Evolutionary conservation across 2,329 filamentous ascomycete species (phyloP), one percentile per base, ranked within the genome.

Genomic region (Mycogone perniciosa): DNA sequence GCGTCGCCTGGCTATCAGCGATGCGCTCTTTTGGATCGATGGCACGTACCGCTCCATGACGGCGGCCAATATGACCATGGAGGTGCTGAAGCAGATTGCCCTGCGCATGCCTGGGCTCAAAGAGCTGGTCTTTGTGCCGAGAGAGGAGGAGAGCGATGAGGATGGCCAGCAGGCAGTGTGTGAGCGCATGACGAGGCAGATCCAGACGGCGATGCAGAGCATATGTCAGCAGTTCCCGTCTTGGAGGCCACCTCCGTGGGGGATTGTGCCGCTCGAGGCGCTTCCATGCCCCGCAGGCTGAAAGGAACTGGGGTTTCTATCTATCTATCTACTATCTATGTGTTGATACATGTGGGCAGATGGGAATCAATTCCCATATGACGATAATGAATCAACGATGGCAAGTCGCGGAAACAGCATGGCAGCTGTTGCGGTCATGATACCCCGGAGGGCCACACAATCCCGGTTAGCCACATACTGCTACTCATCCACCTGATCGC

Each of bases 121-220:
- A 49, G 69, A 71, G 54, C 63, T 77, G 40, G 62, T 73, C 38
- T 71, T 77, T 49, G 69, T 77, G 38, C 71, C 71, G 26, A 62
- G 65, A 20, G 66, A 69, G 31, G 64, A 68, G 38, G 67, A 70
- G 26, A 57, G 54, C 10, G 60, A 67, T 31, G 57, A 66, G 9
- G 60, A 67, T 38, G 61, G 65, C 6, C 20, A 20, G 20, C 20
- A 20, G 20, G 55, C 56, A 31, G 60, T 61, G 4, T 61, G 66
- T 42, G 61, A 64, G 46, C 62, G 67, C 33, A 66, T 76, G 55
- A 62, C 62, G 26, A 58, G 61, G 35, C 70, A 72, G 53, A 63
- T 74, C 20, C 50, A 66, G 48, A 64, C 62, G 9, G 70, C 71
- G 7, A 57, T 74, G 35, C 53, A 53, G 7, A 63, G 61, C 4